A percentile compares a stretch with the other conserved stretches of the same genome.
Evolutionary conservation across 768 basidiomycete species (phyloP).

Genomic region (Obba rivulosa): DNA sequence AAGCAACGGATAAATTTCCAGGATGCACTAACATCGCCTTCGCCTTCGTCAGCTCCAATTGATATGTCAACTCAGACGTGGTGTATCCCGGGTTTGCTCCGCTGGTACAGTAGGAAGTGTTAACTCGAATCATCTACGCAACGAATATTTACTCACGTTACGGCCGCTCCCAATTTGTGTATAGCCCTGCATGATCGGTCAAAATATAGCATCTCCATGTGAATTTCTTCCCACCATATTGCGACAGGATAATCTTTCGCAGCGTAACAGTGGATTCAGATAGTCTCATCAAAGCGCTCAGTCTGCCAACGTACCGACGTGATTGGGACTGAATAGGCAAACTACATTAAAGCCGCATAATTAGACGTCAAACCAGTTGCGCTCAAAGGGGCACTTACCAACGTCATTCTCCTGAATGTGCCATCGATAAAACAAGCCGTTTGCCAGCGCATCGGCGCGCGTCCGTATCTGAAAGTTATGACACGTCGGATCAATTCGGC

Average conservation of each 20-base stretch:
- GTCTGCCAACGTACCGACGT: slow-evolving; percentile 33
- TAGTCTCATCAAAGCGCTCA: neutral
- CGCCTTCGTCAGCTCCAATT: slow-evolving; percentile 21
- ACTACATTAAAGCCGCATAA: slow-evolving; percentile 32
- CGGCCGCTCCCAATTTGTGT: slow-evolving; percentile 50
- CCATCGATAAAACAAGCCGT: slow-evolving; percentile 37
- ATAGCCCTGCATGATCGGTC: slow-evolving; percentile 34
- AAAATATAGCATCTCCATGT: neutral
- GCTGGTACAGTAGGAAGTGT: slow-evolving; percentile 4
- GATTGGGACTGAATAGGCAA: slow-evolving; percentile 61
- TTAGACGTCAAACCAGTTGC: neutral
- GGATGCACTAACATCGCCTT: slow-evolving; percentile 20
- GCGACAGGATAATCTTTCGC: slow-evolving; percentile 23
- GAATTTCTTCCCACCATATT: slow-evolving; percentile 14
- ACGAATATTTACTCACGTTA: slow-evolving; percentile 41
- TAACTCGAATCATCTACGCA: too few relatives aligned
- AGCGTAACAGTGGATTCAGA: neutral
- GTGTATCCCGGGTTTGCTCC: slow-evolving; percentile 28
- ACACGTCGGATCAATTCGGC: neutral
- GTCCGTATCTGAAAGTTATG: slow-evolving; percentile 35
- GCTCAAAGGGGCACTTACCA: slow-evolving; percentile 33
- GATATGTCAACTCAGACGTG: slow-evolving; percentile 25
- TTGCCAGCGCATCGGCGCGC: slow-evolving; percentile 44
- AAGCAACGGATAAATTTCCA: slow-evolving; percentile 15
- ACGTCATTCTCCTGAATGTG: slow-evolving; percentile 46